These are phyloP conservation scores for Syncephalastrum monosporum DNA, from an alignment of 371 early-diverging fungal species.

Conservation along the genomic window DNA sequence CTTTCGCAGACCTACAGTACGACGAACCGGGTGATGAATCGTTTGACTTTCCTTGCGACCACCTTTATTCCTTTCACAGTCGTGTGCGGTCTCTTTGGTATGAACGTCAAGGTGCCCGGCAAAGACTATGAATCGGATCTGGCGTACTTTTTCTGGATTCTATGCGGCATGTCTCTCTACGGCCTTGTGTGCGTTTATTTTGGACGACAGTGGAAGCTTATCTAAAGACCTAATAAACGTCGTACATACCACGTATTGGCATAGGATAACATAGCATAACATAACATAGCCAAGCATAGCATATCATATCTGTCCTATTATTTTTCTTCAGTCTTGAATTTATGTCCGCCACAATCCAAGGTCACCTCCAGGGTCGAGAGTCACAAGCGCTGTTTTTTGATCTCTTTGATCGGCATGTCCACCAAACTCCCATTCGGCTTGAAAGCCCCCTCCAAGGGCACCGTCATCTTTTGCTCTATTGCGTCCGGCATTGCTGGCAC, in stretches of 20 bases:
- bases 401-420: too few relatives aligned
- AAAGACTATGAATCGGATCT: constrained; percentile 50
- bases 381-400: too few relatives aligned
- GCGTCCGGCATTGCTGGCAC: constrained; percentile 50
- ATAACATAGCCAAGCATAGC: too few relatives aligned
- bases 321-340: too few relatives aligned
- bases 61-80: constrained; percentile 89
- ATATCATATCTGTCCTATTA: too few relatives aligned
- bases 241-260: too few relatives aligned
- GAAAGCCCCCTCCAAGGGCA: constrained; percentile 53
- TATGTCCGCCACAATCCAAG: too few relatives aligned
- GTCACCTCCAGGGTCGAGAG: too few relatives aligned
- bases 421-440: constrained; percentile 40
- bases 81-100: constrained; percentile 73
- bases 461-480: constrained; percentile 54
- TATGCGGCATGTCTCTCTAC: constrained; percentile 50
- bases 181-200: constrained; percentile 17
- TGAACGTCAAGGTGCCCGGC: constrained; percentile 69
- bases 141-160: constrained; percentile 76
- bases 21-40: constrained; percentile 80
- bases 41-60: constrained; percentile 78
- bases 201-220: constrained; percentile 20
- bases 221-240: background rate
- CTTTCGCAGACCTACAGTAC: constrained; percentile 74
- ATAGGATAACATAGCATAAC: too few relatives aligned